Evolutionary conservation across 768 basidiomycete species (phyloP), one percentile per base, ranked within the genome.

Genomic region (Collybia mongolica): DNA sequence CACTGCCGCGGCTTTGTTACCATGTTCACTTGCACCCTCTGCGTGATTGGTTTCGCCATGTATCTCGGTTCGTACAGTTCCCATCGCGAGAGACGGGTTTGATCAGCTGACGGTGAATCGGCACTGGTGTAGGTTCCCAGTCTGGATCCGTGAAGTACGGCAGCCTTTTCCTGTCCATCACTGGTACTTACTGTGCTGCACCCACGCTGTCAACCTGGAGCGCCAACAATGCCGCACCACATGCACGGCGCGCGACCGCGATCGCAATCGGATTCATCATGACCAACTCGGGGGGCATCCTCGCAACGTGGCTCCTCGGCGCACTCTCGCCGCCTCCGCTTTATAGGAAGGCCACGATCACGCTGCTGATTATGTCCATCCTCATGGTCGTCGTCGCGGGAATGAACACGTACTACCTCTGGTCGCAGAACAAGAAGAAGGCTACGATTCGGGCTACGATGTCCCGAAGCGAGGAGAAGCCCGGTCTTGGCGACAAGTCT

Each of bases 221-320:
- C 46, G 76, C 83, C 9, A 85, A 86, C 65, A 86, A 85, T 66
- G 71, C 78, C 6, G 68, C 77, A 5, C 84, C 83, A 0, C 72
- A 82, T 53, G 64, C 73, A 38, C 71, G 81, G 23, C 76, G 84
- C 15, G 84, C 82, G 1, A 82, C 83, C 0, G 69, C 77, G 28
- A 71, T 84, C 44, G 83, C 82, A 15, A 71, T 83, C 20, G 74
- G 74, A 1, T 79, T 82, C 54, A 79, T 80, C 55, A 72, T 79
- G 71, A 78, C 78, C 19, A 84, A 84, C 58, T 67, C 73, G 0
- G 82, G 82, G 9, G 82, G 81, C 2, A 83, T 86, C 41, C 75
- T 84, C 28, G 72, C 76, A 0, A 84, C 81, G 0, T 84, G 82
- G 82, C 72, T 83, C 7, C 61, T 83, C 24, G 82, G 81, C 9